Evolutionary conservation across 768 basidiomycete genomes (phyloP).

Genomic region (Psilocybe subaeruginosa): DNA sequence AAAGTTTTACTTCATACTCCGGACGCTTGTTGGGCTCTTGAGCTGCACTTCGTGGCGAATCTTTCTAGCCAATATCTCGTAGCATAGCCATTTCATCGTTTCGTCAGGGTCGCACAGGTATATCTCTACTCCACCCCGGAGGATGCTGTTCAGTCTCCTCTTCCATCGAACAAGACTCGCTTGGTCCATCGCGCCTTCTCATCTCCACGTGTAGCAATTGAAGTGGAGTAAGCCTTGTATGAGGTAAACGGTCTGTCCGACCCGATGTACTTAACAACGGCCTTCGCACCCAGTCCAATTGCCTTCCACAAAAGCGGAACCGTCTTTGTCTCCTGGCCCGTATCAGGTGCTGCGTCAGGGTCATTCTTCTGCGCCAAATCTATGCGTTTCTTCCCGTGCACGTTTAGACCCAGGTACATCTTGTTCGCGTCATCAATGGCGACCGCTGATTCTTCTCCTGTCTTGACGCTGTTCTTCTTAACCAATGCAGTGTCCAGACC

Average conservation of each 20-base stretch:
- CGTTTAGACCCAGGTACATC: conserved; percentile 60
- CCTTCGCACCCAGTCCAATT: conserved; percentile 27
- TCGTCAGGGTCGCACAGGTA: too few species aligned
- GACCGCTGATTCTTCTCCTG: conserved; percentile 26
- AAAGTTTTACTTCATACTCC: too few species aligned
- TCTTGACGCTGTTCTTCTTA: conserved; percentile 19
- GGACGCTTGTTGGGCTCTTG: too few species aligned
- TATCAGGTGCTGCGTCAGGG: conserved; percentile 36
- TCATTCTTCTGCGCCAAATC: conserved; percentile 56
- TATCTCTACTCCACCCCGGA: too few species aligned
- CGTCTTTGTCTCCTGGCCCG: conserved; percentile 2
- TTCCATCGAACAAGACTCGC: conserved; percentile 25
- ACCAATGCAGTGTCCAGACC: conserved; percentile 35
- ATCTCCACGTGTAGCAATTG: conserved; percentile 31
- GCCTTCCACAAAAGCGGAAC: conserved; percentile 50
- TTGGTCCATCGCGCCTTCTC: conserved; percentile 45
- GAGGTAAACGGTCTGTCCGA: conserved; percentile 50
- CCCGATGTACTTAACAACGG: conserved; percentile 50
- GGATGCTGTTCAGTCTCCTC: neutral
- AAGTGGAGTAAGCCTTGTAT: conserved; percentile 50
- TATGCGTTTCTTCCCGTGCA: conserved; percentile 63
- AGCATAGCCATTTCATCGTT: too few species aligned
- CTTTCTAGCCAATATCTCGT: too few species aligned
- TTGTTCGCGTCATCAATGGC: conserved; percentile 40
- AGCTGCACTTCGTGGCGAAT: too few species aligned